These are phyloP conservation scores for Solanum hybrid DNA, from an alignment of 305 asterid genomes.

Conservation along the genomic window DNA sequence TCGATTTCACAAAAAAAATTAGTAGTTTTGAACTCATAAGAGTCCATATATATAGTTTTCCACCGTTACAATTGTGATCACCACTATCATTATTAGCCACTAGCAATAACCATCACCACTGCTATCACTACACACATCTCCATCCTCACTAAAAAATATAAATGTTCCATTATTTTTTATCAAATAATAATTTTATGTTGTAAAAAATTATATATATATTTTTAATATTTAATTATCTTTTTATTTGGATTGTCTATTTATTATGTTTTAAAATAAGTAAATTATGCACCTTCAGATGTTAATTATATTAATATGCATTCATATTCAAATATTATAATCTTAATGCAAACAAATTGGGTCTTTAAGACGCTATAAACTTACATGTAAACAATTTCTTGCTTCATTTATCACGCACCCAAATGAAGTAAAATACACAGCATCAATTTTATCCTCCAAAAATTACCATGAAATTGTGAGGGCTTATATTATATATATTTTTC, in stretches of 20 bases:
- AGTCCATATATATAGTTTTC: neutral
- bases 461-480: neutral
- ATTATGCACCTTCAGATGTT: neutral
- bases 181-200: neutral
- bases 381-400: neutral
- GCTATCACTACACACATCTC: neutral
- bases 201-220: no score
- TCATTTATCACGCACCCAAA: neutral
- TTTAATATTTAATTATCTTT: neutral
- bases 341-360: neutral
- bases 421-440: neutral
- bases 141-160: neutral
- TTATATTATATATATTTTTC: neutral
- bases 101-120: no score
- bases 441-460: neutral
- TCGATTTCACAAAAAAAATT: no score
- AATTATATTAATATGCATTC: neutral
- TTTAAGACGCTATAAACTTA: neutral
- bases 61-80: neutral
- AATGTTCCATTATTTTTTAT: neutral
- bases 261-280: neutral
- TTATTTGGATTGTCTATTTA: neutral
- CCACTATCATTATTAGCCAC: neutral
- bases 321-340: neutral
- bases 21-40: neutral